These are phyloP conservation scores for Geosmithia morbida DNA, from an alignment of 2,329 filamentous ascomycete genomes.

Conservation along the genomic window DNA sequence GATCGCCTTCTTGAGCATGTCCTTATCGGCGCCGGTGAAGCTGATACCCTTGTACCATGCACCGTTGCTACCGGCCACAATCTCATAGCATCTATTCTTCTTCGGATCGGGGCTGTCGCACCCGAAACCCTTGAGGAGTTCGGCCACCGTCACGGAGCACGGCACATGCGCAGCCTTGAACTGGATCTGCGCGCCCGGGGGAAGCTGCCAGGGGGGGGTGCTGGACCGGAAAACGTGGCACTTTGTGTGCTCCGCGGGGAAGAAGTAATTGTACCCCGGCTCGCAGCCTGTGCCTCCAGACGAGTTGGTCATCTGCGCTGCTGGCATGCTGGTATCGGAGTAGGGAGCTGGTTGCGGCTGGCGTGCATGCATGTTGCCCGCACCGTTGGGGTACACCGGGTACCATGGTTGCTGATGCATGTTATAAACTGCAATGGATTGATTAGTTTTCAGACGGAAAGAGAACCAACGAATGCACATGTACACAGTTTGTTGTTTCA, in stretches of 20 bases:
- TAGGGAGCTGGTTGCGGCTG: conserved; percentile 25
- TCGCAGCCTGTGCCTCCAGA: conserved; percentile 44
- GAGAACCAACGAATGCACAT: not conserved
- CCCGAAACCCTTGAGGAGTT: conserved; percentile 45
- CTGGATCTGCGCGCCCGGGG: conserved; percentile 21
- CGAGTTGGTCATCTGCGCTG: conserved; percentile 39
- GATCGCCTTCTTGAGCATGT: conserved; percentile 32
- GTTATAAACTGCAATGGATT: not conserved
- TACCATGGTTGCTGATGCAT: conserved; percentile 3
- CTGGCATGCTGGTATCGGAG: conserved; percentile 30
- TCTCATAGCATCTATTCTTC: conserved; percentile 43
- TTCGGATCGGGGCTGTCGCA: conserved; percentile 32
- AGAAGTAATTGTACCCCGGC: conserved; percentile 50
- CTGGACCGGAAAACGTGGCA: conserved; percentile 40
- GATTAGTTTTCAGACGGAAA: not conserved
- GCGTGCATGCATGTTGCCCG: conserved; percentile 18
- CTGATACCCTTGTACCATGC: conserved; percentile 43
- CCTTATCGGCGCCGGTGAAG: conserved; percentile 33
- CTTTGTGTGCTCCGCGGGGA: conserved; percentile 41
- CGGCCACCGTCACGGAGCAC: conserved; percentile 32
- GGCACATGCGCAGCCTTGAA: conserved; percentile 40
- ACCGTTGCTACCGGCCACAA: conserved; percentile 38
- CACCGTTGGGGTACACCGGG: conserved; percentile 20
- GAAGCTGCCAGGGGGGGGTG: conserved; percentile 38
- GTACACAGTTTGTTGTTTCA: not conserved